These are phyloP conservation scores for Avena atlantica DNA, from an alignment of 176 grass and related monocot genomes.

Conservation along the genomic window DNA sequence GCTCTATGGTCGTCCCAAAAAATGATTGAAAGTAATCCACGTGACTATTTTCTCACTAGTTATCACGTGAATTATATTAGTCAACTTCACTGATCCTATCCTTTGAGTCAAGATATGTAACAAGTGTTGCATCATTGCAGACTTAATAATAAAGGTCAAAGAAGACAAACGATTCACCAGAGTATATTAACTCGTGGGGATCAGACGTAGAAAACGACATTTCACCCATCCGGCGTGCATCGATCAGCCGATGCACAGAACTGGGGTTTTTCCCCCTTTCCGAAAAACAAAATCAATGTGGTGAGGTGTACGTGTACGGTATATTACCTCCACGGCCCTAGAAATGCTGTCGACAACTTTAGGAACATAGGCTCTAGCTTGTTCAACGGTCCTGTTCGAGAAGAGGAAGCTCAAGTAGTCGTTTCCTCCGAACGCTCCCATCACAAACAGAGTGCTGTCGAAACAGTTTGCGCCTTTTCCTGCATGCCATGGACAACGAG, in stretches of 20 bases:
- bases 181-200: not conserved
- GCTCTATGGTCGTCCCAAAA: too few relatives aligned
- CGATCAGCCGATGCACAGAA: not conserved
- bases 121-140: not conserved
- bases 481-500: not conserved
- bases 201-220: not conserved
- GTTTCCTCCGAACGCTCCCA: slow-evolving; percentile 52
- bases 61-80: not conserved
- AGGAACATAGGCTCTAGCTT: slow-evolving; percentile 33
- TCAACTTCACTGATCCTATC: not conserved
- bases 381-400: slow-evolving; percentile 19
- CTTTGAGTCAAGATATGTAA: not conserved
- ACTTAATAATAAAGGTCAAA: not conserved
- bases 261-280: too few relatives aligned
- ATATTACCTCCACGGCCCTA: slow-evolving; percentile 44
- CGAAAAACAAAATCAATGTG: too few relatives aligned
- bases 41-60: not conserved
- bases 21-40: not conserved
- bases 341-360: slow-evolving; percentile 38
- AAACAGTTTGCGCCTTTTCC: slow-evolving; percentile 30
- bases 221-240: not conserved
- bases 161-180: not conserved
- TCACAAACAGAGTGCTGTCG: slow-evolving; percentile 46
- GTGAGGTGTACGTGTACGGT: too few relatives aligned
- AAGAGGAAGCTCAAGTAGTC: slow-evolving; percentile 32